These are phyloP conservation scores for Davidsoniella neocaledoniae DNA, from an alignment of 2,329 filamentous ascomycete species.

Conservation along the genomic window DNA sequence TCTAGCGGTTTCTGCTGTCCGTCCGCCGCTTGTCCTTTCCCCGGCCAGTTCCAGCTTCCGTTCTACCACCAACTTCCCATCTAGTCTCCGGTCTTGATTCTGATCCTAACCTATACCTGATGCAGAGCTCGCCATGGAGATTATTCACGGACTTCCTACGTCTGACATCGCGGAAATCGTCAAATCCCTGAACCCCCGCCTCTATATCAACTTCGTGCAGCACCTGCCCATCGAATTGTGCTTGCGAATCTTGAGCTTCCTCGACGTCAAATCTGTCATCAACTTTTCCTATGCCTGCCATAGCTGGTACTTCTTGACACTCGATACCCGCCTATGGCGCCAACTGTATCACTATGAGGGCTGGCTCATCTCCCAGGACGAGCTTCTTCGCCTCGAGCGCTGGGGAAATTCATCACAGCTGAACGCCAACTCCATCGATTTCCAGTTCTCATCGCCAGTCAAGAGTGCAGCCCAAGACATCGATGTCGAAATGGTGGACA, in stretches of 20 bases:
- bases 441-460: constrained; percentile 3
- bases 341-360: constrained; percentile 69
- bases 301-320: constrained; percentile 63
- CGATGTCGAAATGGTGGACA: constrained; percentile 15
- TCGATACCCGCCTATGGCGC: constrained; percentile 79
- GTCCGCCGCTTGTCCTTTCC: too few species aligned
- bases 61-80: background rate
- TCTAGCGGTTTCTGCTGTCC: too few species aligned
- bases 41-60: too few species aligned
- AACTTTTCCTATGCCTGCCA: constrained; percentile 63
- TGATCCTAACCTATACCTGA: background rate
- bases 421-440: constrained; percentile 5
- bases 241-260: constrained; percentile 71
- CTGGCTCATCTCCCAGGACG: constrained; percentile 55
- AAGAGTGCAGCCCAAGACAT: background rate
- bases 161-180: constrained; percentile 68
- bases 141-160: constrained; percentile 64
- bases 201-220: constrained; percentile 83
- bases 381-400: constrained; percentile 31
- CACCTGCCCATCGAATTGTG: constrained; percentile 83
- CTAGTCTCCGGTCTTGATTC: background rate
- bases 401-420: constrained; percentile 12
- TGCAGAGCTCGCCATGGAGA: constrained; percentile 61
- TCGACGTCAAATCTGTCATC: constrained; percentile 66
- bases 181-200: constrained; percentile 58